Conservation (phyloP, 305 asterid species). For the Solanum chacoense region DNA sequence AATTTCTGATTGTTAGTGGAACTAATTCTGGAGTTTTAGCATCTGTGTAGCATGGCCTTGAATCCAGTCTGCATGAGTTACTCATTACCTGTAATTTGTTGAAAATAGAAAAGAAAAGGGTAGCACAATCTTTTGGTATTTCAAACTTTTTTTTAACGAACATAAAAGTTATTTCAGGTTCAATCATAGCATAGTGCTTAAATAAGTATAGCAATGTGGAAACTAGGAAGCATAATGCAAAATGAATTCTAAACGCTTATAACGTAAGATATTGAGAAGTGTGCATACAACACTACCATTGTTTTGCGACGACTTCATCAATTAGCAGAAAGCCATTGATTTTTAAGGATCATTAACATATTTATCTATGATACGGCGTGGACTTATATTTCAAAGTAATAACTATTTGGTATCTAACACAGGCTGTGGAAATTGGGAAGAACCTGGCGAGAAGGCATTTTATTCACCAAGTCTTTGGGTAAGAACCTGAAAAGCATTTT, state of each 20-base stretch:
- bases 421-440: slow-evolving; percentile 85
- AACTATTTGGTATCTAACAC: neutral
- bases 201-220: neutral
- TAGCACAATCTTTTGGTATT: neutral
- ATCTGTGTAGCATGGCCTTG: neutral
- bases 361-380: neutral
- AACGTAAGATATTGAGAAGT: neutral
- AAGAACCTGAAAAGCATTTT: slow-evolving; percentile 15
- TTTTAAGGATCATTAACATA: neutral
- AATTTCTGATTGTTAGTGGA: neutral
- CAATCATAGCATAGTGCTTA: neutral
- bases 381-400: neutral
- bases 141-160: neutral
- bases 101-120: neutral
- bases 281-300: neutral
- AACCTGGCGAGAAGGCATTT: slow-evolving; percentile 66
- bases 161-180: neutral
- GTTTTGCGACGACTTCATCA: neutral
- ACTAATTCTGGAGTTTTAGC: neutral
- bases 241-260: neutral
- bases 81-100: neutral
- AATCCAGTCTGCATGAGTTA: neutral
- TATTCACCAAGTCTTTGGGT: slow-evolving; percentile 86
- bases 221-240: neutral
- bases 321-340: neutral